These are phyloP conservation scores for Syzygium grande DNA, from an alignment of 345 rosid genomes.

Conservation along the genomic window DNA sequence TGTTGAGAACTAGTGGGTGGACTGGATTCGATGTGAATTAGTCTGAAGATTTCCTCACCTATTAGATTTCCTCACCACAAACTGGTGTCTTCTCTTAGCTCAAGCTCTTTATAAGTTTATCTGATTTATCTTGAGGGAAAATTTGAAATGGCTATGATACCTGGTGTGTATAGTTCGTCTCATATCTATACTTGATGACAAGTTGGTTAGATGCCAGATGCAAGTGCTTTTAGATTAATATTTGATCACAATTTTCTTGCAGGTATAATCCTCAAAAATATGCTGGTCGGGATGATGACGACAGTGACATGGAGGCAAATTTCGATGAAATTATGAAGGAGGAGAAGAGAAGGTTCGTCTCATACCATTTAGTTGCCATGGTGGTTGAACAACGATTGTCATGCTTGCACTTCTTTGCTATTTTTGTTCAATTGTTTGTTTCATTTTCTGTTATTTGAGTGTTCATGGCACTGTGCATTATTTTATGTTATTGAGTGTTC, in stretches of 20 bases:
- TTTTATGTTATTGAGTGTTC: background rate
- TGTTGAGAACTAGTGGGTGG: background rate
- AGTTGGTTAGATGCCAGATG: background rate
- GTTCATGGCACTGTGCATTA: background rate
- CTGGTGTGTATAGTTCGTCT: background rate
- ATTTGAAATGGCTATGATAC: background rate
- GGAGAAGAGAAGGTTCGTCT: conserved; percentile 66
- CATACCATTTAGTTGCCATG: background rate
- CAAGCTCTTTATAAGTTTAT: background rate
- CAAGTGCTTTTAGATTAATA: background rate
- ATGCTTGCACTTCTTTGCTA: background rate
- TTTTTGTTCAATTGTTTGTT: background rate
- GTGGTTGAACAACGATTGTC: background rate
- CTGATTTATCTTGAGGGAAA: background rate
- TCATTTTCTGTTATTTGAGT: background rate
- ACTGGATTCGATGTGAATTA: background rate
- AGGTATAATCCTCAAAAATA: conserved; percentile 21
- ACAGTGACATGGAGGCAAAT: conserved; percentile 77
- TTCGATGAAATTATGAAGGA: conserved; percentile 70
- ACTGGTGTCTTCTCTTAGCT: background rate
- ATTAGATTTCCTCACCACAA: background rate
- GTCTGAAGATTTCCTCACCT: background rate
- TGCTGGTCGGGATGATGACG: conserved; percentile 34
- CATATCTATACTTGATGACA: background rate
- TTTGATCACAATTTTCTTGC: background rate